Base-by-base conservation (phyloP, 163 green algal species). In the Scenedesmus sp. region DNA sequence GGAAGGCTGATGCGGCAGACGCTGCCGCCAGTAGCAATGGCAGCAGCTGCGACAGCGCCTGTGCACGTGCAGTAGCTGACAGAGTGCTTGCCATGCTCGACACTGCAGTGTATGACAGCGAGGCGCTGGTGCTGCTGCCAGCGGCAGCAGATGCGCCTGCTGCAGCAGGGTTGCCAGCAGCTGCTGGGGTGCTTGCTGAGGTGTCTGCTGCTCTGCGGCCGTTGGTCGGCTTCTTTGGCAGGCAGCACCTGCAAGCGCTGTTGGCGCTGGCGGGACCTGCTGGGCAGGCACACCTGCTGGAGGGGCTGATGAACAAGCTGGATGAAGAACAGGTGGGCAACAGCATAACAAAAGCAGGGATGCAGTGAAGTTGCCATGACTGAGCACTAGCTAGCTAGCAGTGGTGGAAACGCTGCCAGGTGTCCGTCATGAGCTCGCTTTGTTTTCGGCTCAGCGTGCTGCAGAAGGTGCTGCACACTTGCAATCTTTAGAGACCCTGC, bases 231-330 rank as follows among this genome's bases (percentile, higher is more conserved):
- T 91, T 91, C 76, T 81, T 91, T 73, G 87, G 87, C 51, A 61
- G 87, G 78, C 87, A 91, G 87, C 87, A 91, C 56, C 40, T 91
- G 26, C 15, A 40, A 37, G 81, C 87, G 6, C 22, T 91, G 51
- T 37, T 73, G 24, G 24, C 10, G 2, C 1, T 87, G 87, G 78
- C 78, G 16, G 87, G 87, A 0, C 59, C 56, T 61, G 87, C 24
- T 15, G 87, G 78, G 72, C 78, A 83, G 78, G 43, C 68, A 37
- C 78, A 73, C 2, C 51, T 91, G 78, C 78, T 86, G 40, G 33
- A 35, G 6, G 53, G 56, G 0, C 13, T 86, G 42, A 30, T 91
- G 78, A 42, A 86, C 43, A 83, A 87, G 56, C 35, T 91, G 30
- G 78, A 91, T 12, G 2, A 56, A 5, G 87, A 91, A n/a, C 87